Conservation (phyloP, 768 basidiomycete species). For the Stropharia rugosoannulata region DNA sequence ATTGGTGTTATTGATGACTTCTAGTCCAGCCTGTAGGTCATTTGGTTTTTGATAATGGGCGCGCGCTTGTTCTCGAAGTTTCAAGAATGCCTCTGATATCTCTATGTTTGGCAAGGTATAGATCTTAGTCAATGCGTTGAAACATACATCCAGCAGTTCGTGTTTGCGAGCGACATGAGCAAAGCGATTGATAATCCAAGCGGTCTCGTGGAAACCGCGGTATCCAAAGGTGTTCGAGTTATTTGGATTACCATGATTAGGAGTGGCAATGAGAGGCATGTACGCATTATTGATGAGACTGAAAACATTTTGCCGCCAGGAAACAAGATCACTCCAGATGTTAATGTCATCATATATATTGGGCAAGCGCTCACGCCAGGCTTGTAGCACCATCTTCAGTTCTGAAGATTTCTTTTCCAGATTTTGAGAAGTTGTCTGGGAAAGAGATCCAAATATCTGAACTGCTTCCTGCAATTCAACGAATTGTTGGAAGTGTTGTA, state of each 20-base stretch:
- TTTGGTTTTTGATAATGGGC: constrained; percentile 96
- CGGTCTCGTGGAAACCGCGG: constrained; percentile 97
- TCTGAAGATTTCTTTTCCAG: constrained; percentile 94
- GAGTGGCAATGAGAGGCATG: constrained; percentile 78
- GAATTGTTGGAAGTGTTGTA: constrained; percentile 99
- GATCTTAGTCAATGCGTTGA: constrained; percentile 92
- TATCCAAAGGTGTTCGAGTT: constrained; percentile 84
- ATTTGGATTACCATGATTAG: constrained; percentile 49
- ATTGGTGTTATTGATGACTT: constrained; percentile 99
- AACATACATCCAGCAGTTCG: constrained; percentile 93
- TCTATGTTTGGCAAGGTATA: constrained; percentile 99
- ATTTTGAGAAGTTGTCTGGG: constrained; percentile 82
- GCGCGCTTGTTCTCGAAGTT: constrained; percentile 96
- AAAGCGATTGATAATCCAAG: constrained; percentile 99
- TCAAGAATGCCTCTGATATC: constrained; percentile 98
- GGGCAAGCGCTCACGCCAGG: constrained; percentile 95
- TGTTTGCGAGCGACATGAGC: constrained; percentile 98
- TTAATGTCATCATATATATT: constrained; percentile 97
- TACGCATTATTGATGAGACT: constrained; percentile 95
- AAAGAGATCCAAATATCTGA: constrained; percentile 89
- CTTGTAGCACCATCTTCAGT: constrained; percentile 93
- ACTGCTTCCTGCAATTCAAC: constrained; percentile 97
- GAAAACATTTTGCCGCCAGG: constrained; percentile 99
- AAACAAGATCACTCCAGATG: constrained; percentile 98
- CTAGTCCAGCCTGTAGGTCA: constrained; percentile 90